These are phyloP conservation scores for Ophiostoma perfectum DNA, from an alignment of 2,329 filamentous ascomycete genomes.

Conservation along the genomic window DNA sequence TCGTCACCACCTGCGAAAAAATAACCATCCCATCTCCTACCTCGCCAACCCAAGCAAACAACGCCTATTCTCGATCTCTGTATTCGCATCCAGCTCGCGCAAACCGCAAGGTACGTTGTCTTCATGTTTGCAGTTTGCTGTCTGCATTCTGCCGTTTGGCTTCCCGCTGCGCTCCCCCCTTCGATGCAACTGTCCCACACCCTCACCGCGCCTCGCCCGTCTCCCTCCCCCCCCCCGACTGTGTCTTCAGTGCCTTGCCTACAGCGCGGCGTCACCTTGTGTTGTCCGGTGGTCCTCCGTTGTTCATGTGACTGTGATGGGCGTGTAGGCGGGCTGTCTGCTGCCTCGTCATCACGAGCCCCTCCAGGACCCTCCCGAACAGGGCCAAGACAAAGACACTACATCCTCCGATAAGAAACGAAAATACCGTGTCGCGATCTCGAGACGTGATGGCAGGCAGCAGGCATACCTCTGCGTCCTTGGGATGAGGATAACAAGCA, in stretches of 20 bases:
- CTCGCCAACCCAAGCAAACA: neutral
- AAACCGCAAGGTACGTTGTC: slow-evolving; percentile 6
- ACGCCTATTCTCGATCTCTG: neutral
- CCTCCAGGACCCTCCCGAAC: neutral
- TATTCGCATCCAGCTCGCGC: neutral
- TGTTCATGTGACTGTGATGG: neutral
- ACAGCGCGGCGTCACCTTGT: neutral
- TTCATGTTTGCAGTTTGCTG: neutral
- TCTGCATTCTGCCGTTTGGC: neutral
- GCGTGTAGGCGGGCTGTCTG: neutral
- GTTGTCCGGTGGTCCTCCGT: neutral
- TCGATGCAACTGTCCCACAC: slow-evolving; percentile 1
- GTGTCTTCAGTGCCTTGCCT: neutral
- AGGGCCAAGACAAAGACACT: slow-evolving; percentile 1
- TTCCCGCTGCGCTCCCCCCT: neutral
- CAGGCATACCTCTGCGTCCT: neutral
- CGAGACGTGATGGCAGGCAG: neutral
- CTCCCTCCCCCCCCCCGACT: neutral
- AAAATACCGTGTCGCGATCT: neutral
- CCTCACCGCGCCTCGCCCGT: neutral
- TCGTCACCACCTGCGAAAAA: slow-evolving; percentile 12
- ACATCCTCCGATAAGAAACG: slow-evolving; percentile 9
- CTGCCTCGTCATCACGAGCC: slow-evolving; percentile 21
- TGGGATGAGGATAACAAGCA: neutral
- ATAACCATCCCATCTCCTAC: neutral